Evolutionary conservation across 768 basidiomycete species (phyloP).

Genomic region (Chalciporus sphaerocephalus): DNA sequence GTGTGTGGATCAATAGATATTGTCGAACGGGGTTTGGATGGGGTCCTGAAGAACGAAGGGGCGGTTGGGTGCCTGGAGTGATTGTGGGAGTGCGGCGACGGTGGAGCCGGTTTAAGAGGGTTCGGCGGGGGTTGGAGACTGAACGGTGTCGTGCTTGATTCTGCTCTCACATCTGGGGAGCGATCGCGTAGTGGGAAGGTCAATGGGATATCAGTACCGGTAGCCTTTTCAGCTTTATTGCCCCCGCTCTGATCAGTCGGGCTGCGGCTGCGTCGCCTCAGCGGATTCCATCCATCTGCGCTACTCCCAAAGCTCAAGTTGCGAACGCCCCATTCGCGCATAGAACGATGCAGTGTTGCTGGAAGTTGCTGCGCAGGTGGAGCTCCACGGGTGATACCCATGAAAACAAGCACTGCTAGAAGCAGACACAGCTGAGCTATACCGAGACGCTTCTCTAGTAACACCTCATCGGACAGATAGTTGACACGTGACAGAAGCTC

Average conservation of each 20-base stretch:
- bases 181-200: not conserved
- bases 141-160: not conserved
- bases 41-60: constrained; percentile 16
- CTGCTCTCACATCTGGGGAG: not conserved
- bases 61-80: constrained; percentile 3
- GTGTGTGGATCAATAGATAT: constrained; percentile 23
- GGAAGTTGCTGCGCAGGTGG: constrained; percentile 32
- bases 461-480: constrained; percentile 77
- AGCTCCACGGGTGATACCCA: constrained; percentile 74
- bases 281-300: constrained; percentile 33
- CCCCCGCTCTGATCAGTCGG: constrained; percentile 14
- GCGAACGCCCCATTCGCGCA: constrained; percentile 54
- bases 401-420: constrained; percentile 79
- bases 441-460: constrained; percentile 84
- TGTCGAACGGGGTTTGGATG: constrained; percentile 16
- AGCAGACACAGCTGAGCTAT: constrained; percentile 84
- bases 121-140: not conserved
- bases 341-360: constrained; percentile 18
- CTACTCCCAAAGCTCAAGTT: constrained; percentile 55
- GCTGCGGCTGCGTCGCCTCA: constrained; percentile 30
- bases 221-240: constrained; percentile 13
- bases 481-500: constrained; percentile 69
- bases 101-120: not conserved
- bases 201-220: constrained; percentile 8
- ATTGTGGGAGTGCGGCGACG: constrained; percentile 7